Conservation (phyloP, 768 basidiomycete genomes). For the Kockovaella imperatae region DNA sequence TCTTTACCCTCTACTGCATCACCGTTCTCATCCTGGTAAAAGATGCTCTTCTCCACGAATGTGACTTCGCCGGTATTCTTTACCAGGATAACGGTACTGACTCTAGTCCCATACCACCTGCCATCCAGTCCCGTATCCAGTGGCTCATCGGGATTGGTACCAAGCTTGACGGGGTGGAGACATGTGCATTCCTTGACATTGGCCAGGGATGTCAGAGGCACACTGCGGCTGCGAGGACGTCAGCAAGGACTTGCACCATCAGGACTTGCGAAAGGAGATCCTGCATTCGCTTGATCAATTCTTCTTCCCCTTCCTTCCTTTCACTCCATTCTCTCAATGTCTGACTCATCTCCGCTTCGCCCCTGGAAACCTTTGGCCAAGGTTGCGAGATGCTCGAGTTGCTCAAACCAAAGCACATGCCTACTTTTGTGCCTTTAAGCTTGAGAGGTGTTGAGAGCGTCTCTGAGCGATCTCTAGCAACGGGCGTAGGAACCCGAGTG, state of each 20-base stretch:
- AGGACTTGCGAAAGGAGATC: slow-evolving; percentile 27
- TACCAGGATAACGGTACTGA: slow-evolving; percentile 38
- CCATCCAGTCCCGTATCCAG: slow-evolving; percentile 4
- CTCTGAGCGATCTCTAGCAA: too few species aligned
- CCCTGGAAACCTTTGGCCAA: slow-evolving; percentile 44
- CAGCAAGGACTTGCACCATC: neutral
- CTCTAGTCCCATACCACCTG: slow-evolving; percentile 38
- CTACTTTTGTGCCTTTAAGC: neutral
- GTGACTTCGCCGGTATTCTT: slow-evolving; percentile 26
- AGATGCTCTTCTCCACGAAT: slow-evolving; percentile 39
- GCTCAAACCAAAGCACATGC: slow-evolving; percentile 17
- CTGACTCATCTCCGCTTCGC: slow-evolving; percentile 24
- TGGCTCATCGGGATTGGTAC: neutral
- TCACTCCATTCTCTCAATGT: slow-evolving; percentile 10
- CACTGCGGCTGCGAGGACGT: slow-evolving; percentile 7
- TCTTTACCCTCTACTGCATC: slow-evolving; percentile 11
- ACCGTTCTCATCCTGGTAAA: slow-evolving; percentile 15
- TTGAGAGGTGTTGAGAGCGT: too few species aligned
- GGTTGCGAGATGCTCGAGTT: slow-evolving; percentile 34
- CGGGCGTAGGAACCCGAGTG: neutral
- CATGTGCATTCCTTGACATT: slow-evolving; percentile 16
- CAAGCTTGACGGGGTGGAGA: slow-evolving; percentile 19
- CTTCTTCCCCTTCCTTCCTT: slow-evolving; percentile 18
- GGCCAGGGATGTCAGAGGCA: slow-evolving; percentile 10
- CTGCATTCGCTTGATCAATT: slow-evolving; percentile 21